A percentile compares a stretch with the other conserved stretches of the same genome.
Conservation (phyloP, 352 stramenopile genomes). For the Phytophthora rubi region DNA sequence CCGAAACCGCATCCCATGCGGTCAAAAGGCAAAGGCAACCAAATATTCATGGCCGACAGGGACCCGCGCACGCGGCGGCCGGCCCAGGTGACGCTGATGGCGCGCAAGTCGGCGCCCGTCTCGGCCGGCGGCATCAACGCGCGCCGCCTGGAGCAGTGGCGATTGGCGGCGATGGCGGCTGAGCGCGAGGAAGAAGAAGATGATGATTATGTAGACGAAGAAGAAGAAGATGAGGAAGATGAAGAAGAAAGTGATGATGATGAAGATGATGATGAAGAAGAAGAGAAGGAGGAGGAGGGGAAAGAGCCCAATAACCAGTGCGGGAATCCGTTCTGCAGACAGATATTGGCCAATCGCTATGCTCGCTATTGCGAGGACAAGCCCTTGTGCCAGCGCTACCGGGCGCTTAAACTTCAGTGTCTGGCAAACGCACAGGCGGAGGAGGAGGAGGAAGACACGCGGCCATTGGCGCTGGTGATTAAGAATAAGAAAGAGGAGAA, state of each 20-base stretch:
- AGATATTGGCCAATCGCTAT: constrained; percentile 45
- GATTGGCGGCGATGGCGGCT: not conserved
- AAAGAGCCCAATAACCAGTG: constrained; percentile 29
- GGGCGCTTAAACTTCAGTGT: constrained; percentile 60
- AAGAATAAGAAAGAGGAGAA: constrained; percentile 14
- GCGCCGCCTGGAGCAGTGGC: not conserved
- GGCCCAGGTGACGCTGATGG: constrained; percentile 12
- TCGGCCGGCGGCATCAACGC: constrained; percentile 9
- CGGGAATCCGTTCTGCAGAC: constrained; percentile 64
- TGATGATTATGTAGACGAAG: not conserved
- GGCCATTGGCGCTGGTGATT: constrained; percentile 8
- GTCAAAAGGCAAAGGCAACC: no score
- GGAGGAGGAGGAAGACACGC: constrained; percentile 28
- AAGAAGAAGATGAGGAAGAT: not conserved
- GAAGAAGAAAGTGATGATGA: no score
- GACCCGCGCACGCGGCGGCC: constrained; percentile 1
- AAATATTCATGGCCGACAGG: not conserved
- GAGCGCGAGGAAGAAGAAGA: not conserved
- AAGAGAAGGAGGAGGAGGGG: constrained; percentile 7
- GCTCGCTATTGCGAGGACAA: constrained; percentile 56
- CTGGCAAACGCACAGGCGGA: constrained; percentile 32
- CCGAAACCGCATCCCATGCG: not conserved
- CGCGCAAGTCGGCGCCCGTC: constrained; percentile 36
- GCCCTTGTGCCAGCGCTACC: constrained; percentile 60
- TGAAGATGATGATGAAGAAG: not conserved